Conservation (phyloP, 176 grass and related monocot genomes). For the Themeda triandra region DNA sequence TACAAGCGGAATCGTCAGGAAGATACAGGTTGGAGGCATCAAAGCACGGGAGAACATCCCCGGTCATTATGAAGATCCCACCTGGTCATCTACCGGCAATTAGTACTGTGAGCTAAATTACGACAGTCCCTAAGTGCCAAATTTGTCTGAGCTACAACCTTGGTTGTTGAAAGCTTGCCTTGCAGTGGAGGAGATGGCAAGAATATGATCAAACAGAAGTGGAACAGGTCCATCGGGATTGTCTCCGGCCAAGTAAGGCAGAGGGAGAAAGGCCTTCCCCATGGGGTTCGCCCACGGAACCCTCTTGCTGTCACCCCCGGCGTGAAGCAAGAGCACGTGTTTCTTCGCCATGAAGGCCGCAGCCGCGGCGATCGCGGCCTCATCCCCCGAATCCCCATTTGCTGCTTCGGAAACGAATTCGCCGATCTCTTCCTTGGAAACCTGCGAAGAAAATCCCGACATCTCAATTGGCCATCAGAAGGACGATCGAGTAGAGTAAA, state of each 20-base stretch:
- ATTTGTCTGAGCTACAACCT: constrained; percentile 43
- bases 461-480: background rate
- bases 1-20: constrained; percentile 68
- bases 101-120: background rate
- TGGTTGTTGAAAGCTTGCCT: constrained; percentile 88
- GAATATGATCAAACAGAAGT: constrained; percentile 90
- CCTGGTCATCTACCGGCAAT: constrained; percentile 49
- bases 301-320: constrained; percentile 92
- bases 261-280: constrained; percentile 88
- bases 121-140: background rate
- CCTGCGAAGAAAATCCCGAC: constrained; percentile 40
- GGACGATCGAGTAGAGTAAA: background rate
- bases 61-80: constrained; percentile 98
- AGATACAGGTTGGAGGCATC: constrained; percentile 68
- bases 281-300: constrained; percentile 95
- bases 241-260: constrained; percentile 74
- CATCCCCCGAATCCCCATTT: constrained; percentile 9
- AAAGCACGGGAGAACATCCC: constrained; percentile 94
- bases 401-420: background rate
- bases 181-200: constrained; percentile 73
- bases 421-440: constrained; percentile 33
- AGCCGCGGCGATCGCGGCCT: constrained; percentile 5
- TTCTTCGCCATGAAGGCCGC: constrained; percentile 50
- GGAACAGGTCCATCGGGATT: constrained; percentile 77
- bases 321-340: constrained; percentile 84